Evolutionary conservation across 768 basidiomycete species (phyloP).

Genomic region (Boletus huronensis): DNA sequence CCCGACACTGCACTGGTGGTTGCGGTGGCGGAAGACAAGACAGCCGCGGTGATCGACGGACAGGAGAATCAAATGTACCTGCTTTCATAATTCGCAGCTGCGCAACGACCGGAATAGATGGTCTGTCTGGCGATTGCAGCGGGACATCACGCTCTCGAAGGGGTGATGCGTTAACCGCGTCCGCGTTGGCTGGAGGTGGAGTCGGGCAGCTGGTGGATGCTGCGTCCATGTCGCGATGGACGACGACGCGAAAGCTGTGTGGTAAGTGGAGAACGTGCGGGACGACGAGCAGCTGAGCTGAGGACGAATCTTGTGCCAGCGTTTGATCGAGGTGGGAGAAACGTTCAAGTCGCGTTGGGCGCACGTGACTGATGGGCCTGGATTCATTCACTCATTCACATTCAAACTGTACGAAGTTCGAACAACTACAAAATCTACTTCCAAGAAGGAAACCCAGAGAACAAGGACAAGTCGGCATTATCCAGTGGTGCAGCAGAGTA

Average conservation of each 20-base stretch:
- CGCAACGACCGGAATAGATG: slow-evolving; percentile 35
- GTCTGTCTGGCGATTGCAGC: slow-evolving; percentile 51
- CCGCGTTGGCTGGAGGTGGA: slow-evolving; percentile 33
- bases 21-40: slow-evolving; percentile 37
- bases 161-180: slow-evolving; percentile 41
- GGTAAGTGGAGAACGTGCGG: not conserved
- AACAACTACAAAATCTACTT: slow-evolving; percentile 3
- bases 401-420: not conserved
- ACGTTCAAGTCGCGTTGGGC: slow-evolving; percentile 28
- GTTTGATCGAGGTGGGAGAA: slow-evolving; percentile 20
- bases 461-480: not conserved
- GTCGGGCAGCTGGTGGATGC: slow-evolving; percentile 25
- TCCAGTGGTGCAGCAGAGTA: not conserved
- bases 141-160: slow-evolving; percentile 51
- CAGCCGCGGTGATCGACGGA: slow-evolving; percentile 51
- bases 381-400: not conserved
- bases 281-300: not conserved
- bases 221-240: slow-evolving; percentile 17
- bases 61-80: slow-evolving; percentile 28
- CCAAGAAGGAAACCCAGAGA: not conserved
- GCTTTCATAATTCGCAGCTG: slow-evolving; percentile 29
- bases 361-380: slow-evolving; percentile 28
- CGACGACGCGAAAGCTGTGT: not conserved
- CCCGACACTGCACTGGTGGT: slow-evolving; percentile 13
- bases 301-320: not conserved